Evolutionary conservation across 768 basidiomycete species (phyloP).

Genomic region (Amanita molliuscula): DNA sequence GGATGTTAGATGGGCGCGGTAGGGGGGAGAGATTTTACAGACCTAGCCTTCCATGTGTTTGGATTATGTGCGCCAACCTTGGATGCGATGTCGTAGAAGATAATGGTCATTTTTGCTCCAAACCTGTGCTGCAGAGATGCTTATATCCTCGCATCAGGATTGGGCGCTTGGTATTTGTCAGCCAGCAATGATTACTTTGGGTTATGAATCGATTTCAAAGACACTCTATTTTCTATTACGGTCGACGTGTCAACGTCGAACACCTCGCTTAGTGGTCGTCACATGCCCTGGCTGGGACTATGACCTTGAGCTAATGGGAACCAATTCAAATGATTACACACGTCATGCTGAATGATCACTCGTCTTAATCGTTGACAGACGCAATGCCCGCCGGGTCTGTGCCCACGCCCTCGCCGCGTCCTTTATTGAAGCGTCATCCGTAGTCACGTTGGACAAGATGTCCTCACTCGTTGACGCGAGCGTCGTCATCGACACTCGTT

Average conservation of each 20-base stretch:
- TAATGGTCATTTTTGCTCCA: conserved; percentile 11
- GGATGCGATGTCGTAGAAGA: conserved; percentile 35
- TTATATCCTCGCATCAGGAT: not conserved
- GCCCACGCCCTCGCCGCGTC: conserved; percentile 52
- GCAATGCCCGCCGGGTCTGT: conserved; percentile 28
- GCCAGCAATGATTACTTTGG: too few species aligned
- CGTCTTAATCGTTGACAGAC: not conserved
- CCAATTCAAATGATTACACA: too few species aligned
- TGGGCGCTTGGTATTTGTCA: too few species aligned
- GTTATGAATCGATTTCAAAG: too few species aligned
- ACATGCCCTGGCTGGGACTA: too few species aligned
- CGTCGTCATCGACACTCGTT: not conserved
- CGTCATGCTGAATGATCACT: not conserved
- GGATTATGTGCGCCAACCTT: conserved; percentile 27
- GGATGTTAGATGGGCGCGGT: not conserved
- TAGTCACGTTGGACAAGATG: not conserved
- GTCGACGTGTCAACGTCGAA: too few species aligned
- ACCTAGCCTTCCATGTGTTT: conserved; percentile 39
- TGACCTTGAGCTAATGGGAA: not conserved
- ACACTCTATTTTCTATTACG: too few species aligned
- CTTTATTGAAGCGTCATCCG: conserved; percentile 19
- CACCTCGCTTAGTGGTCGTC: too few species aligned
- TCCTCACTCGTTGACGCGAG: not conserved
- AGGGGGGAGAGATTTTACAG: not conserved
- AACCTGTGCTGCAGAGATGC: not conserved